These are phyloP conservation scores for Clarireedia monteithiana DNA, from an alignment of 2,329 filamentous ascomycete genomes.

Conservation along the genomic window DNA sequence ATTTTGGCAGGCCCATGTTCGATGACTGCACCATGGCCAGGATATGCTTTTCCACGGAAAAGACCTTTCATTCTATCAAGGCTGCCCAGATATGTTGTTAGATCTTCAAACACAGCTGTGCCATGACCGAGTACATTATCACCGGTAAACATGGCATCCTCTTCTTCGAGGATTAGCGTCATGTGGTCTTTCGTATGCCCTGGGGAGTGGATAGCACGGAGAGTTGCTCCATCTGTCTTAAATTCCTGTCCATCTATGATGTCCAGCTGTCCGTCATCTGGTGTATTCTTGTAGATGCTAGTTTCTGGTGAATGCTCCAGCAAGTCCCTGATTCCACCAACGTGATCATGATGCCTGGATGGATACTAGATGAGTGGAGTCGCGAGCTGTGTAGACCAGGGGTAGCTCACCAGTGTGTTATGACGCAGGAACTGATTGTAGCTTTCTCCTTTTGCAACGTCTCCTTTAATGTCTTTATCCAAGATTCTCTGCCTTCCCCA, in stretches of 20 bases:
- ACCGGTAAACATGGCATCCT: constrained; percentile 79
- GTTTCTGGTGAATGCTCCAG: constrained; percentile 53
- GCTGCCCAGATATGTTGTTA: constrained; percentile 59
- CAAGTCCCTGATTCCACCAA: constrained; percentile 66
- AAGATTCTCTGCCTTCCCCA: constrained; percentile 66
- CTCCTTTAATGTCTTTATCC: constrained; percentile 58
- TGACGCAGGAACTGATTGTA: constrained; percentile 58
- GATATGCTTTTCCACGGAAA: constrained; percentile 67
- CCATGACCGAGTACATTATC: constrained; percentile 86
- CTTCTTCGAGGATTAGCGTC: constrained; percentile 65
- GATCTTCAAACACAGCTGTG: constrained; percentile 76
- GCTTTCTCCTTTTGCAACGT: constrained; percentile 62
- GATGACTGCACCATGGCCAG: constrained; percentile 78
- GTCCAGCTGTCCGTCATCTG: constrained; percentile 41
- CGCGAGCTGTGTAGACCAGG: no score
- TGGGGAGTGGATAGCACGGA: constrained; percentile 58
- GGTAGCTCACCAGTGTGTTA: constrained; percentile 69
- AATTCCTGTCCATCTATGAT: constrained; percentile 50
- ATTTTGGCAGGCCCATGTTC: constrained; percentile 66
- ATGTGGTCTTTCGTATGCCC: constrained; percentile 82
- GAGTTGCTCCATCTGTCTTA: constrained; percentile 51
- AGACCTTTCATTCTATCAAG: constrained; percentile 60
- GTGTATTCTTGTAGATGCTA: constrained; percentile 59
- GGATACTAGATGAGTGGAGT: neutral
- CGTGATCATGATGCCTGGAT: constrained; percentile 65